phyloP scores from a whole-genome alignment of 139 green algal species.

The Chlorella sp. region DNA sequence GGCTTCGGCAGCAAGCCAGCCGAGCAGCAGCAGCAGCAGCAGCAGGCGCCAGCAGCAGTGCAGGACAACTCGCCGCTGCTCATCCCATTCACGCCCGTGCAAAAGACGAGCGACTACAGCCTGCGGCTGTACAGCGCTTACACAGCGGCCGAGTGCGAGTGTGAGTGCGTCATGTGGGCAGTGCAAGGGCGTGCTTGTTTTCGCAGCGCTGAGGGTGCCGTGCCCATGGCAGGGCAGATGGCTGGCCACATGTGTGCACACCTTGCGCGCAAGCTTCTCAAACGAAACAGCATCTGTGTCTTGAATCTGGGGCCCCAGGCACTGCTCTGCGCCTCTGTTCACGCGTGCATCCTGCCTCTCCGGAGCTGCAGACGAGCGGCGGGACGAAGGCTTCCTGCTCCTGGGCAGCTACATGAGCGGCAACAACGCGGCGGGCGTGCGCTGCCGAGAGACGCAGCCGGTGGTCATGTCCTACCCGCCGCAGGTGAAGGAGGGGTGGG shows the following conservation, averaged over 20 bases:
- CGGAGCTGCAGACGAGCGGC: too few species aligned
- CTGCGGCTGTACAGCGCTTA: conserved; percentile 58
- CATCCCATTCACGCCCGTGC: conserved; percentile 34
- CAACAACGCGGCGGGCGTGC: conserved; percentile 42
- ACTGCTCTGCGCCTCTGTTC: too few species aligned
- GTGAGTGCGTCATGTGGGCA: conserved; percentile 28
- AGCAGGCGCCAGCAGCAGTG: background rate
- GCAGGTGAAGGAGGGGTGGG: background rate
- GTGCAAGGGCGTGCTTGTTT: too few species aligned
- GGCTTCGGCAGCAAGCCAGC: conserved; percentile 19
- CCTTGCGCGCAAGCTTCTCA: too few species aligned
- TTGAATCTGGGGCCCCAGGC: too few species aligned
- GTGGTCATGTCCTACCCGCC: conserved; percentile 68
- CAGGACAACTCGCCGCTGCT: background rate
- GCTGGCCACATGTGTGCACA: too few species aligned
- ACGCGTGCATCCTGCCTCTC: too few species aligned
- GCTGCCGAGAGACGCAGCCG: conserved; percentile 65
- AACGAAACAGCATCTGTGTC: too few species aligned
- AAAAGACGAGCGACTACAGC: conserved; percentile 22
- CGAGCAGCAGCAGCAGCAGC: background rate
- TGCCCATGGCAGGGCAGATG: too few species aligned
- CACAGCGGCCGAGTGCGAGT: conserved; percentile 59
- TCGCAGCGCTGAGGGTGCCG: too few species aligned
- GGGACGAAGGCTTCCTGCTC: conserved; percentile 56
- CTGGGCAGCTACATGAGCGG: conserved; percentile 70